Conservation (phyloP, 371 early-diverging fungal genomes). For the Syncephalastrum contaminatum region DNA sequence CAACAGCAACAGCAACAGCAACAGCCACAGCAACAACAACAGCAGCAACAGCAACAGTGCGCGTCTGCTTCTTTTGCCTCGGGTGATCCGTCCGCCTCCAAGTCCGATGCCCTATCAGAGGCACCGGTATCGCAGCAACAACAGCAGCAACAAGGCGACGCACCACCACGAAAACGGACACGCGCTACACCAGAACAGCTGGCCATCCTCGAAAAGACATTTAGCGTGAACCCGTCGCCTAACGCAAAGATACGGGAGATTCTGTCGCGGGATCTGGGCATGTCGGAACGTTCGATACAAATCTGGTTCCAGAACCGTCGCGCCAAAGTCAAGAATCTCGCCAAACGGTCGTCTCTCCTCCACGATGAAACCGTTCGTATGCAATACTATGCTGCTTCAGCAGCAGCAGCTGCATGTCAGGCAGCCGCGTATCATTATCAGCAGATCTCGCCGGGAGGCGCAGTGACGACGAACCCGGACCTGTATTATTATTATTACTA, state of each 20-base stretch:
- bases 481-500: slow-evolving; percentile 48
- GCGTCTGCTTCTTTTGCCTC: no score
- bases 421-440: slow-evolving; percentile 37
- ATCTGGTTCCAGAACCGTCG: slow-evolving; percentile 99
- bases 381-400: slow-evolving; percentile 45
- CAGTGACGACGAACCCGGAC: slow-evolving; percentile 28
- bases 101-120: no score
- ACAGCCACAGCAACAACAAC: slow-evolving; percentile 7
- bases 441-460: slow-evolving; percentile 29
- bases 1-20: slow-evolving; percentile 3
- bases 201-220: slow-evolving; percentile 70
- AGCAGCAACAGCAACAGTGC: background rate
- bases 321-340: slow-evolving; percentile 83
- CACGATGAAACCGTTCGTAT: slow-evolving; percentile 49
- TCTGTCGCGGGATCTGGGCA: slow-evolving; percentile 82
- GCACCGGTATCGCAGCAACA: background rate
- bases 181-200: slow-evolving; percentile 75
- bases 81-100: no score
- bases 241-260: slow-evolving; percentile 80
- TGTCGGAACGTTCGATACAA: slow-evolving; percentile 91
- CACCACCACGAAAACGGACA: slow-evolving; percentile 57
- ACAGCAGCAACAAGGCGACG: slow-evolving; percentile 20
- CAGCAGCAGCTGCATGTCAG: slow-evolving; percentile 48
- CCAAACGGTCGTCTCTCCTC: slow-evolving; percentile 51
- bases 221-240: slow-evolving; percentile 71